These are phyloP conservation scores for Solanum peruvianum DNA, from an alignment of 257 asterid genomes.

Conservation along the genomic window DNA sequence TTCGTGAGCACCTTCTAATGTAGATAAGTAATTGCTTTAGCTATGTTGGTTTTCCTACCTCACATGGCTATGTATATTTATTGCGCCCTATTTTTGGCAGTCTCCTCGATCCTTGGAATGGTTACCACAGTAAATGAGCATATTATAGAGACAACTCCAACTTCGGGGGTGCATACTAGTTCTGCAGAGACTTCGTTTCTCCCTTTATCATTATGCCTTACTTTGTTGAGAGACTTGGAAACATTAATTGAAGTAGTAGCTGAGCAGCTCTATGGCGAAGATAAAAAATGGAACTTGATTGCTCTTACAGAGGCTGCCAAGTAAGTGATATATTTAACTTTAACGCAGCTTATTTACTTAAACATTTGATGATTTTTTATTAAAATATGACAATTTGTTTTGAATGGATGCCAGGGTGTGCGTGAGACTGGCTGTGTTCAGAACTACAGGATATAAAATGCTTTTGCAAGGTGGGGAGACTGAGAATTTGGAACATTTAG, in stretches of 20 bases:
- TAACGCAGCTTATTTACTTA: not conserved
- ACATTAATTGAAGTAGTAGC: conserved; percentile 93
- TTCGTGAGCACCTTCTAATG: not conserved
- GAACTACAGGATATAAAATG: conserved; percentile 72
- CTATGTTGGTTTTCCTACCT: not conserved
- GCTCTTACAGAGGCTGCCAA: conserved; percentile 72
- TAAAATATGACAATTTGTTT: not conserved
- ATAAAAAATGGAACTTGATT: conserved; percentile 79
- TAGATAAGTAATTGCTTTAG: not conserved
- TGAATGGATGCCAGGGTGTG: conserved; percentile 45
- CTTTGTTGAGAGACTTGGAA: conserved; percentile 91
- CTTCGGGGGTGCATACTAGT: conserved; percentile 11
- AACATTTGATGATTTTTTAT: not conserved
- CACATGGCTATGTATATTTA: not conserved
- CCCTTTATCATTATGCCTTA: conserved; percentile 73
- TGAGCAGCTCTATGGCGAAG: conserved; percentile 70
- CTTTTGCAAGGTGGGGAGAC: conserved; percentile 93
- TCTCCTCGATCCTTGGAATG: conserved; percentile 72
- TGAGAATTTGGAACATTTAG: conserved; percentile 23
- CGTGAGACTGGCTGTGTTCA: conserved; percentile 57
- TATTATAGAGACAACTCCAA: conserved; percentile 60
- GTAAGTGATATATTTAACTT: conserved; percentile 23
- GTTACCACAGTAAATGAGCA: conserved; percentile 70
- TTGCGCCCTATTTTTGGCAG: conserved; percentile 30
- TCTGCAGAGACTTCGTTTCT: conserved; percentile 44